These are phyloP conservation scores for Nicotiana otophora DNA, from an alignment of 257 asterid species.

Conservation along the genomic window DNA sequence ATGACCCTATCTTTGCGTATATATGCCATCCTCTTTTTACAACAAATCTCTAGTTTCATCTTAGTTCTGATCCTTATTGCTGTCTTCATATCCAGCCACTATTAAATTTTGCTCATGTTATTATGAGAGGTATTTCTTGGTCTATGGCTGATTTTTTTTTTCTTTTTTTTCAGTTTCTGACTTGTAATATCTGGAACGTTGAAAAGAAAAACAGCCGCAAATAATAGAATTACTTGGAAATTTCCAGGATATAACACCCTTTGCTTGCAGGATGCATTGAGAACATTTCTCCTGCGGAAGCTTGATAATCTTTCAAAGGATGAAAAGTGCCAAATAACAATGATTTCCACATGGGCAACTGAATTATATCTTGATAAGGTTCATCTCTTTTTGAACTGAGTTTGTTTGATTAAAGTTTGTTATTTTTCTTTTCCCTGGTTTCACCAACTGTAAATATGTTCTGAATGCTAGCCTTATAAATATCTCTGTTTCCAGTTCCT, in stretches of 20 bases:
- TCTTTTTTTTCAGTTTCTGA: not conserved
- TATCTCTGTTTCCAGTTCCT: conserved; percentile 6
- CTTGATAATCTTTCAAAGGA: conserved; percentile 86
- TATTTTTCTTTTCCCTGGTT: conserved; percentile 14
- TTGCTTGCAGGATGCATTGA: conserved; percentile 81
- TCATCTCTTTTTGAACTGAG: conserved; percentile 7
- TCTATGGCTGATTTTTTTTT: not conserved
- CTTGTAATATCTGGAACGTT: not conserved
- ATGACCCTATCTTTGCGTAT: not conserved
- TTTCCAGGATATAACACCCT: not conserved
- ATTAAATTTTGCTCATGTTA: not conserved
- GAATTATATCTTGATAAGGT: conserved; percentile 95
- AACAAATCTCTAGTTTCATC: not conserved
- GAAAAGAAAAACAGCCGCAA: not conserved
- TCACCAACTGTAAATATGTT: not conserved
- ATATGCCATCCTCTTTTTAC: not conserved
- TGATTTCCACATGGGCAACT: conserved; percentile 97
- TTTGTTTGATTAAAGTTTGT: not conserved
- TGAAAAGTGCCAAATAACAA: conserved; percentile 94
- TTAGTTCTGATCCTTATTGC: not conserved
- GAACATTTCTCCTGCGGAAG: conserved; percentile 89
- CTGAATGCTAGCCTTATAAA: not conserved
- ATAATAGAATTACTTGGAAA: not conserved
- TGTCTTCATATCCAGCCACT: not conserved
- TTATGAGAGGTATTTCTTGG: not conserved